These are phyloP conservation scores for Leersia perrieri DNA, from an alignment of 176 grass and related monocot genomes.

Conservation along the genomic window DNA sequence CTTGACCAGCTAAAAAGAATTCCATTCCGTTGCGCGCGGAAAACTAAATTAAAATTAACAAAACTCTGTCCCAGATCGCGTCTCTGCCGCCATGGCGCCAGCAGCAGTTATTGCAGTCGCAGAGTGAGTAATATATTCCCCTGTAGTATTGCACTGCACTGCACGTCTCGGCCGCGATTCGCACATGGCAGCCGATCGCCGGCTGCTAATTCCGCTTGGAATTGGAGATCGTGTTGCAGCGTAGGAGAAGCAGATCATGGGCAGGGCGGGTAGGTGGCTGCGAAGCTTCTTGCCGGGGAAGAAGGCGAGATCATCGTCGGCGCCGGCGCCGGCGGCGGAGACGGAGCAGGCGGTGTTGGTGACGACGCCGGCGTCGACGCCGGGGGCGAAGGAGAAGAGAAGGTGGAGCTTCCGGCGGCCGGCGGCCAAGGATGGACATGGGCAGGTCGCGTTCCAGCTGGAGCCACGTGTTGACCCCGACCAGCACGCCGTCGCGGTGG, in stretches of 20 bases:
- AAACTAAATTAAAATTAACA: too few relatives aligned
- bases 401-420: conserved; percentile 85
- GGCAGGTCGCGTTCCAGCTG: conserved; percentile 35
- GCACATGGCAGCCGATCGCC: conserved; percentile 32
- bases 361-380: conserved; percentile 35
- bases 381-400: conserved; percentile 55
- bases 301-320: conserved; percentile 3
- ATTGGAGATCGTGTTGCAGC: neutral
- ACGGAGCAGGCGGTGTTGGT: neutral
- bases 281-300: conserved; percentile 58
- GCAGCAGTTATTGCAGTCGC: conserved; percentile 28
- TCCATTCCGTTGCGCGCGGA: conserved; percentile 16
- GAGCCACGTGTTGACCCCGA: conserved; percentile 46
- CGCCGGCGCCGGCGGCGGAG: neutral
- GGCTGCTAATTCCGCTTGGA: neutral
- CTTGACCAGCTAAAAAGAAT: neutral
- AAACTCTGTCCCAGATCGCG: neutral
- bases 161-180: neutral
- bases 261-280: conserved; percentile 76
- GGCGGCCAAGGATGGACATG: conserved; percentile 31
- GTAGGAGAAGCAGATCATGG: conserved; percentile 33
- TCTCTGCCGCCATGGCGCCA: neutral
- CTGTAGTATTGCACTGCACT: neutral
- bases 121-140: conserved; percentile 40
- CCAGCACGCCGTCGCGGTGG: conserved; percentile 56